These are phyloP conservation scores for Kuraishia ogatae DNA, from an alignment of 805 yeast species.

Conservation along the genomic window DNA sequence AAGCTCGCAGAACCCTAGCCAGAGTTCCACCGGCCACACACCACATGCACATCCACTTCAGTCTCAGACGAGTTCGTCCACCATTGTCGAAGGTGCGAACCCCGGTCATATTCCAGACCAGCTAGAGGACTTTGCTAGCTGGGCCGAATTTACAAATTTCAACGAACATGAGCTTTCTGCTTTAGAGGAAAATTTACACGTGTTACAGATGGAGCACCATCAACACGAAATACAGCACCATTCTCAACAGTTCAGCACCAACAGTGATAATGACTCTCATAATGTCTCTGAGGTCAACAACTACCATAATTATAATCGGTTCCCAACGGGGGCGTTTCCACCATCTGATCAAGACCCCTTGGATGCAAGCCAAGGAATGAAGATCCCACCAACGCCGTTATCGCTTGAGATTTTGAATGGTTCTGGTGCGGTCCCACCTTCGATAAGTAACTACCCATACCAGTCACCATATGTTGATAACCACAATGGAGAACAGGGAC, in stretches of 20 bases:
- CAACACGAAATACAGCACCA: conserved; percentile 1
- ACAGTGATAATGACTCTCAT: not conserved
- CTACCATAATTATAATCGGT: not conserved
- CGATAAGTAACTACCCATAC: not conserved
- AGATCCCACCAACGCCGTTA: not conserved
- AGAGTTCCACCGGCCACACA: not conserved
- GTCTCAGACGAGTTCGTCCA: not conserved
- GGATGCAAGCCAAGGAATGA: not conserved
- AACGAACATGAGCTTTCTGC: conserved; percentile 1
- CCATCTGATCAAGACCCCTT: not conserved
- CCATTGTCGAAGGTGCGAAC: not conserved
- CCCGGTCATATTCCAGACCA: not conserved
- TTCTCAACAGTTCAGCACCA: not conserved
- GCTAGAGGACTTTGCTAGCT: conserved; percentile 2
- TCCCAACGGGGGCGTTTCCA: not conserved
- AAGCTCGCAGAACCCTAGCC: not conserved
- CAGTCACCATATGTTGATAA: not conserved
- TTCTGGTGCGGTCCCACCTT: not conserved
- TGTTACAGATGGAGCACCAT: not conserved
- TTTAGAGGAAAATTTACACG: not conserved
- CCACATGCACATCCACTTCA: not conserved
- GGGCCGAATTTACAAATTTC: conserved; percentile 3
- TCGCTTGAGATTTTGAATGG: not conserved
- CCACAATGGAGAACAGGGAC: not conserved
- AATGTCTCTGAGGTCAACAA: not conserved